Evolutionary conservation across 495 filamentous ascomycete species (phyloP).

Genomic region (Lasiosphaeria hispida): DNA sequence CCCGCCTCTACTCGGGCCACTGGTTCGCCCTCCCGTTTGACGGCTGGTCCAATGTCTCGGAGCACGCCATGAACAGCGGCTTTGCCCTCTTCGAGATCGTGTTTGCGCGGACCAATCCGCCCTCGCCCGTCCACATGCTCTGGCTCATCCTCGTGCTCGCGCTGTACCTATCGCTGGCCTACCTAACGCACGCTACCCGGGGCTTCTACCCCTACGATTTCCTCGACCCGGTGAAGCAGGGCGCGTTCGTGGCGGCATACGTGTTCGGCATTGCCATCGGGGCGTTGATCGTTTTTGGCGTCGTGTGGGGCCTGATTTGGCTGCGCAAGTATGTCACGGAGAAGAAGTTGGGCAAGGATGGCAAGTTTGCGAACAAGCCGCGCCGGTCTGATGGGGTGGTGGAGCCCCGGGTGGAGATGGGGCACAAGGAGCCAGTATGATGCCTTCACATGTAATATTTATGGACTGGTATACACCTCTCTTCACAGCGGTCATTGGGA

Average conservation of each 20-base stretch:
- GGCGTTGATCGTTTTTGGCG: constrained; percentile 60
- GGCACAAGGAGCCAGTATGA: not conserved
- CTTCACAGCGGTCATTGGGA: not conserved
- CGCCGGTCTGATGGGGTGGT: not conserved
- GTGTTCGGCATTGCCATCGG: constrained; percentile 63
- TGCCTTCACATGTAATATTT: not conserved
- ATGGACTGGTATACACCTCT: not conserved
- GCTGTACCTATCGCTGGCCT: constrained; percentile 70
- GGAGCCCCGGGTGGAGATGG: not conserved
- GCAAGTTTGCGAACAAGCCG: constrained; percentile 38
- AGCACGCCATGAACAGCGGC: constrained; percentile 69
- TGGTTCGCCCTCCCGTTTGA: constrained; percentile 53
- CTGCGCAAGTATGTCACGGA: constrained; percentile 52
- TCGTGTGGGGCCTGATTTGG: constrained; percentile 48
- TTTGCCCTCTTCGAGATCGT: constrained; percentile 73
- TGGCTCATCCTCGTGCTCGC: constrained; percentile 61
- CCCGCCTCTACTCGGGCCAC: constrained; percentile 46
- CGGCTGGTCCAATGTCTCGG: constrained; percentile 71
- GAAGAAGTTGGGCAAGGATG: constrained; percentile 44
- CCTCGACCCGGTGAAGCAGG: constrained; percentile 54
- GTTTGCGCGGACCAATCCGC: constrained; percentile 57
- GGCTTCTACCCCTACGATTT: constrained; percentile 76
- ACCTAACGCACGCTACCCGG: constrained; percentile 65
- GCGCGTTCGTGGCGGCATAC: constrained; percentile 51
- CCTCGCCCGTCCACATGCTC: constrained; percentile 56